These are phyloP conservation scores for Trichophyton equinum DNA, from an alignment of 2,329 filamentous ascomycete species.

Conservation along the genomic window DNA sequence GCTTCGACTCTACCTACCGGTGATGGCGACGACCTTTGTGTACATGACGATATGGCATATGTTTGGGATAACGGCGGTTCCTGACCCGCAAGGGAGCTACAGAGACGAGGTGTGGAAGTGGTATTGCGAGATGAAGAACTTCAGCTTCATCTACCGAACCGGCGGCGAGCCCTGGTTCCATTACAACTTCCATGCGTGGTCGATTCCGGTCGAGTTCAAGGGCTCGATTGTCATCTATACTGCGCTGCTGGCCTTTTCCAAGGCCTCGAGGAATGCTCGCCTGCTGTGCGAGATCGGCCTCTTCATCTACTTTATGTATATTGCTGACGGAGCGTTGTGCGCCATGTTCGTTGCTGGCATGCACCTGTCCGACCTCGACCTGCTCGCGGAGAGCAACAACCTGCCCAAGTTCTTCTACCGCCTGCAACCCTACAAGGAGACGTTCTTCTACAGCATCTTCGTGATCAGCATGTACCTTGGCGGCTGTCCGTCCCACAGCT, in stretches of 20 bases:
- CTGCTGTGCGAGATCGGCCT: constrained; percentile 43
- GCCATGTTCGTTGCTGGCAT: constrained; percentile 50
- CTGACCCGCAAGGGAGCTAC: constrained; percentile 31
- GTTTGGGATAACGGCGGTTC: constrained; percentile 37
- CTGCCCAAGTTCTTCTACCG: constrained; percentile 40
- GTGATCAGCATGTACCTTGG: constrained; percentile 44
- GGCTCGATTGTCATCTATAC: constrained; percentile 55
- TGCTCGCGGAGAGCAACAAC: constrained; percentile 39
- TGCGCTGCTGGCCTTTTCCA: constrained; percentile 43
- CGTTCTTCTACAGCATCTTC: constrained; percentile 44
- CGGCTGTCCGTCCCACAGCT: constrained; percentile 45
- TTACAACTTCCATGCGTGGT: constrained; percentile 51
- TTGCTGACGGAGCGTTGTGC: constrained; percentile 52
- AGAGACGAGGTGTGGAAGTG: constrained; percentile 41
- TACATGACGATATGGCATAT: constrained; percentile 41
- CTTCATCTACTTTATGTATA: constrained; percentile 54
- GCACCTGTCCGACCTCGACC: constrained; percentile 50
- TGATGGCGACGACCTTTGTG: constrained; percentile 27
- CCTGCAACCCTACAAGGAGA: constrained; percentile 38
- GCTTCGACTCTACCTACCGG: constrained; percentile 33
- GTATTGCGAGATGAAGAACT: constrained; percentile 52
- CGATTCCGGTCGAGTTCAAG: constrained; percentile 50
- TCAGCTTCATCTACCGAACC: constrained; percentile 52
- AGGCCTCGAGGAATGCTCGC: constrained; percentile 43
- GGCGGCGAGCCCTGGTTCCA: constrained; percentile 46